Conservation (phyloP, 306 rosid species). For the Benincasa hispida region DNA sequence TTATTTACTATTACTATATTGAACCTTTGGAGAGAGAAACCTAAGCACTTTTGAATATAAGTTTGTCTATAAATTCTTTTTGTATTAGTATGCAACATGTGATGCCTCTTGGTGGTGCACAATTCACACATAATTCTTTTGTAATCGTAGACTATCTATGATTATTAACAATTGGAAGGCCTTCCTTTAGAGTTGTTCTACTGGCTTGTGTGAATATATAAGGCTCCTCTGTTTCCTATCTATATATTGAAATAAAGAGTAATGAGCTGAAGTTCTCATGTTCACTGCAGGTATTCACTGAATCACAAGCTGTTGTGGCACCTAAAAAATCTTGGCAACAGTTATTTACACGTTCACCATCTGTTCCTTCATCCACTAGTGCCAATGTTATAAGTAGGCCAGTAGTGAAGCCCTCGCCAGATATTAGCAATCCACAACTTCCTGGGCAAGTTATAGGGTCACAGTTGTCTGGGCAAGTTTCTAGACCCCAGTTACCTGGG, state of each 20-base stretch:
- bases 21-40: neutral
- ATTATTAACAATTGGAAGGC: neutral
- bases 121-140: neutral
- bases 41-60: neutral
- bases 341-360: constrained; percentile 67
- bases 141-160: neutral
- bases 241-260: constrained; percentile 2
- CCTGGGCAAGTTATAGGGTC: constrained; percentile 26
- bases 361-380: constrained; percentile 47
- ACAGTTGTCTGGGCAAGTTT: constrained; percentile 4
- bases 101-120: neutral
- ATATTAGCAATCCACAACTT: constrained; percentile 38
- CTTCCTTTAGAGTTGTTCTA: neutral
- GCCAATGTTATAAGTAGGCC: constrained; percentile 84
- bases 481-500: constrained; percentile 29
- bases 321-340: constrained; percentile 97
- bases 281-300: constrained; percentile 60
- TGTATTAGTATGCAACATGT: neutral
- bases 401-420: constrained; percentile 47
- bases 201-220: neutral
- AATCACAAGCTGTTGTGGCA: constrained; percentile 44
- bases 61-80: neutral
- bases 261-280: constrained; percentile 12
- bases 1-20: neutral
- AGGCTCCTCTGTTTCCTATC: neutral